These are phyloP conservation scores for Thymus mandschuricus DNA, from an alignment of 257 asterid genomes.

Conservation along the genomic window DNA sequence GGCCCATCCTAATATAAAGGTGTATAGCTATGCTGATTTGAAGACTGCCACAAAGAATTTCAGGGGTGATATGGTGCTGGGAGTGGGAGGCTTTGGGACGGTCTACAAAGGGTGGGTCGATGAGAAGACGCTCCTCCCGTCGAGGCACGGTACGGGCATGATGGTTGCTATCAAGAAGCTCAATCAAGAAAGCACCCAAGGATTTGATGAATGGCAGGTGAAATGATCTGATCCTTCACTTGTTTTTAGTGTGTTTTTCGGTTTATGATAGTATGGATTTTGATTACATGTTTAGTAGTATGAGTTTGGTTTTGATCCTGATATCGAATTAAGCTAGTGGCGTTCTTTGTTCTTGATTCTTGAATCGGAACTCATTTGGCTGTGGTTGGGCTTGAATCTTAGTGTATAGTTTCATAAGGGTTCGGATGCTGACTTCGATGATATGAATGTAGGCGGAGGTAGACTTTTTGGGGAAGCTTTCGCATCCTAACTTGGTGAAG, in stretches of 20 bases:
- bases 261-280: background rate
- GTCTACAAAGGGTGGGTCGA: conserved; percentile 60
- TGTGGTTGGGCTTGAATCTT: background rate
- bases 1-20: conserved; percentile 41
- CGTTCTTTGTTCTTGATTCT: too few species aligned
- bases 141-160: conserved; percentile 42
- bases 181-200: conserved; percentile 48
- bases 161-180: conserved; percentile 58
- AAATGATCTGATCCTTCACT: background rate
- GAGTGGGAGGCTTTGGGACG: conserved; percentile 58
- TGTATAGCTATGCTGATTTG: conserved; percentile 45
- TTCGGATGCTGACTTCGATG: conserved; percentile 8
- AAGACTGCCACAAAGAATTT: conserved; percentile 45
- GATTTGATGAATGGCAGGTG: conserved; percentile 62
- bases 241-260: background rate
- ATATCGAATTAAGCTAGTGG: background rate
- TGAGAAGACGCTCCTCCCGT: conserved; percentile 44
- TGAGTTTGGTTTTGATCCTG: background rate
- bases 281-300: background rate
- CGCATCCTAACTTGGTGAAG: conserved; percentile 62
- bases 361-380: background rate
- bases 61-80: conserved; percentile 54
- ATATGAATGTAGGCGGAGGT: conserved; percentile 50
- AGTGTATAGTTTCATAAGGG: too few species aligned
- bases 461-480: conserved; percentile 52